A percentile compares a stretch with the other conserved stretches of the same genome.
Evolutionary conservation across 495 filamentous ascomycete species (phyloP).

Genomic region (Emericellopsis terricola): DNA sequence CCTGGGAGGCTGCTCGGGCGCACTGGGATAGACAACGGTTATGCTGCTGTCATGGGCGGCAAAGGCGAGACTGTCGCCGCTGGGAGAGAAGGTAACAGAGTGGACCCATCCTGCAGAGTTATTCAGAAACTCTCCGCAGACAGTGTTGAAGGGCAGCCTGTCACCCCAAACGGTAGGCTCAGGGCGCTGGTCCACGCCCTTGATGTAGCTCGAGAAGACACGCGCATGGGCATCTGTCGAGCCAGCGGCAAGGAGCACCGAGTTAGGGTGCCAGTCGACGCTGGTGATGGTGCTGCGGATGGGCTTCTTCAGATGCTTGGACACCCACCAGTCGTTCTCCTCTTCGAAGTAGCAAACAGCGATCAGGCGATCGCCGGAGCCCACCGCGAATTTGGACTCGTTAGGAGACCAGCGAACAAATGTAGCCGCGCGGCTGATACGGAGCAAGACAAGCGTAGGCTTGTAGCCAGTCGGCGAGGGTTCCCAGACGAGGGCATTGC

Average conservation of each 20-base stretch:
- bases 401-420: conserved; percentile 96
- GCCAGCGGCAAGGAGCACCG: conserved; percentile 80
- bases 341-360: conserved; percentile 98
- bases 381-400: conserved; percentile 93
- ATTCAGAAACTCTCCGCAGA: conserved; percentile 90
- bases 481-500: conserved; percentile 97
- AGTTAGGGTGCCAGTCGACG: conserved; percentile 92
- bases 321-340: conserved; percentile 99
- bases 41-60: conserved; percentile 87
- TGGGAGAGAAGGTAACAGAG: conserved; percentile 75
- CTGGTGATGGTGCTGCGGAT: conserved; percentile 91
- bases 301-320: conserved; percentile 96
- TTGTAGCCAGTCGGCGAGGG: conserved; percentile 83
- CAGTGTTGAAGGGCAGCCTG: conserved; percentile 87
- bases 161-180: conserved; percentile 90
- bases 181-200: conserved; percentile 75
- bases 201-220: conserved; percentile 91
- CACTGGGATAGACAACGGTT: conserved; percentile 88
- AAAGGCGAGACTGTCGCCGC: conserved; percentile 80
- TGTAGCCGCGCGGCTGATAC: conserved; percentile 92
- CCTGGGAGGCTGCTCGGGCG: conserved; percentile 74
- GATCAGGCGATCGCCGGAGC: conserved; percentile 86
- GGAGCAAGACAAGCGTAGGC: conserved; percentile 87
- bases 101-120: conserved; percentile 96
- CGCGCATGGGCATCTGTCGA: conserved; percentile 95